Percentiles rank a stretch among this genome's conserved stretches.
These are phyloP conservation scores for Pilaira anomala DNA, from an alignment of 192 early-diverging fungal genomes.

Conservation along the genomic window DNA sequence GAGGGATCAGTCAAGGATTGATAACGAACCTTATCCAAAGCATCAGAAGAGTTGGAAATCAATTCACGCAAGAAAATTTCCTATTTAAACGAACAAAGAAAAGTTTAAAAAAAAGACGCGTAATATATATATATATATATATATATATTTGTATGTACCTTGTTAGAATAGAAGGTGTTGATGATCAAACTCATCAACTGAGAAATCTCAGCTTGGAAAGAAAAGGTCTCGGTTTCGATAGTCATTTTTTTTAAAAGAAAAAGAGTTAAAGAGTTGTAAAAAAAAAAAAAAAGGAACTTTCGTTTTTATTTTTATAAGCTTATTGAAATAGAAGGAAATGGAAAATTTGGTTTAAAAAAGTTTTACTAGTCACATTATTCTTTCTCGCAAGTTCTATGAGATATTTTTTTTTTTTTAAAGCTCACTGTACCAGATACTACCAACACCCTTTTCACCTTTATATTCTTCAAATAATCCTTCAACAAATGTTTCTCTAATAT, in stretches of 20 bases:
- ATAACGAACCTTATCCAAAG: slow-evolving; percentile 95
- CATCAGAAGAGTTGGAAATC: slow-evolving; percentile 79
- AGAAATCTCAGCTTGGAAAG: slow-evolving; percentile 99
- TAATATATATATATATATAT: background rate
- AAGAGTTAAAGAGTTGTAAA: background rate
- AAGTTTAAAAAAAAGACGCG: background rate
- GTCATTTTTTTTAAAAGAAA: slow-evolving; percentile 23
- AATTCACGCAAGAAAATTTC: slow-evolving; percentile 96
- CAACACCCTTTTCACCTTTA: background rate
- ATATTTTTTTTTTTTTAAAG: too few species aligned
- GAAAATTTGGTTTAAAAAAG: background rate
- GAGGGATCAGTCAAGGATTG: slow-evolving; percentile 92
- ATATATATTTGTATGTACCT: slow-evolving; percentile 52
- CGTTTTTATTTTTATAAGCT: background rate
- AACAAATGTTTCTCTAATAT: slow-evolving; percentile 34
- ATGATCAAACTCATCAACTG: slow-evolving; percentile 99
- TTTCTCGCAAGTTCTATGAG: slow-evolving; percentile 1
- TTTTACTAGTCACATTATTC: background rate
- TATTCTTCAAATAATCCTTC: slow-evolving; percentile 21
- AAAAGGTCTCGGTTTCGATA: slow-evolving; percentile 69
- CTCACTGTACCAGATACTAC: slow-evolving; percentile 1
- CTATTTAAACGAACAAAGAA: slow-evolving; percentile 18
- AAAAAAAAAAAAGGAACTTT: background rate
- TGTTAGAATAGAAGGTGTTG: slow-evolving; percentile 99
- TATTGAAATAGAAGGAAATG: background rate